Conservation (phyloP, 1,139 yeast species). For the Suhomyces maxii region DNA sequence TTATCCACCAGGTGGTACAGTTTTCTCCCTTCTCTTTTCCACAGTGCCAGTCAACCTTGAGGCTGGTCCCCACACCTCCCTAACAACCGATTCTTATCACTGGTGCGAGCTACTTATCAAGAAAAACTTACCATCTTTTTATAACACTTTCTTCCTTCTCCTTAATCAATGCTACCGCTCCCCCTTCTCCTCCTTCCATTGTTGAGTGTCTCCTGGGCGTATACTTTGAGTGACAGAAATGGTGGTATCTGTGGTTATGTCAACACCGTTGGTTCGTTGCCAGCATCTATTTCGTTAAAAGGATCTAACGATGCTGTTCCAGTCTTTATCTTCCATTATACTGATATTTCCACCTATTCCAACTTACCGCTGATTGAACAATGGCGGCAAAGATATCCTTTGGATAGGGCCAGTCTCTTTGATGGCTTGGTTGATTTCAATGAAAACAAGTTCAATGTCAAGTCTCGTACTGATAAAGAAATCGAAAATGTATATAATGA, state of each 20-base stretch:
- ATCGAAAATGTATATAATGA: conserved; percentile 10
- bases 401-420: conserved; percentile 12
- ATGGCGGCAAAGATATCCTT: conserved; percentile 14
- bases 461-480: conserved; percentile 2
- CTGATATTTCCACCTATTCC: conserved; percentile 25
- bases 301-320: conserved; percentile 17
- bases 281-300: conserved; percentile 7
- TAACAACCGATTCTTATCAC: too few species aligned
- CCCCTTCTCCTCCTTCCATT: not conserved
- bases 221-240: not conserved
- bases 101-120: too few species aligned
- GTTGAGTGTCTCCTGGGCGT: not conserved
- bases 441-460: conserved; percentile 5
- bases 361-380: conserved; percentile 21
- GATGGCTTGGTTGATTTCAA: conserved; percentile 14
- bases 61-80: too few species aligned
- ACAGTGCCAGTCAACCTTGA: too few species aligned
- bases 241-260: conserved; percentile 12
- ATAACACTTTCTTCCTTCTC: not conserved
- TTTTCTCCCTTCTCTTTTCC: too few species aligned
- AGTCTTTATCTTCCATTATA: conserved; percentile 28
- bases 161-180: not conserved
- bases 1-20: too few species aligned
- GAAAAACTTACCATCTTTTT: not conserved
- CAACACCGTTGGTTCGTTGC: not conserved